Evolutionary conservation across 352 stramenopile species (phyloP).

Genomic region (Globisporangium solare): DNA sequence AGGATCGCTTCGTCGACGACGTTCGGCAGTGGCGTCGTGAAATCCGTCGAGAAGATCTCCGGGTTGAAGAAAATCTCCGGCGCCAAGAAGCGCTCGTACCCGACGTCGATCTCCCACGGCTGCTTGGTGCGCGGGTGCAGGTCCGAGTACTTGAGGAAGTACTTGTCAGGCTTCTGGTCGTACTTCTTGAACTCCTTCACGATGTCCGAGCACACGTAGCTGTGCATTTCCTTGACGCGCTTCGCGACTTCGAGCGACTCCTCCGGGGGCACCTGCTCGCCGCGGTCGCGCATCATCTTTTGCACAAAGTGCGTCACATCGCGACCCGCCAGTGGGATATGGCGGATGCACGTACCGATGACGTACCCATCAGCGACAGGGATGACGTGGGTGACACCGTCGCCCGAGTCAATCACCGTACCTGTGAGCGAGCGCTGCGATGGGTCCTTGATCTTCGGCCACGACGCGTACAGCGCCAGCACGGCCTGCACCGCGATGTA

Average conservation of each 20-base stretch:
- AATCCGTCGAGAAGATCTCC: constrained; percentile 94
- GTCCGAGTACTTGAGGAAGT: constrained; percentile 87
- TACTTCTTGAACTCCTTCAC: constrained; percentile 96
- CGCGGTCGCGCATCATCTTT: constrained; percentile 89
- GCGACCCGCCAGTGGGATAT: constrained; percentile 91
- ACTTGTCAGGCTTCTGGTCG: constrained; percentile 91
- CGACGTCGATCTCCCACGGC: constrained; percentile 88
- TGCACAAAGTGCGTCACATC: constrained; percentile 96
- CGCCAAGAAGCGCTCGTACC: constrained; percentile 92
- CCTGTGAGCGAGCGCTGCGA: constrained; percentile 89
- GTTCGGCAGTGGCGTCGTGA: constrained; percentile 89
- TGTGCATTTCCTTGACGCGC: constrained; percentile 93
- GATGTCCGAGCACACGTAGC: constrained; percentile 93
- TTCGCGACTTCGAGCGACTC: constrained; percentile 90
- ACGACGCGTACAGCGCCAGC: constrained; percentile 91
- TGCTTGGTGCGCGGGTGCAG: constrained; percentile 76
- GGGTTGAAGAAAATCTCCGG: constrained; percentile 97
- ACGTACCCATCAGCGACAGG: constrained; percentile 94
- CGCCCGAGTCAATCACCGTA: constrained; percentile 92
- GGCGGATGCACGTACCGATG: constrained; percentile 93
- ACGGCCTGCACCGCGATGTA: constrained; percentile 96
- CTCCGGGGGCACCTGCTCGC: constrained; percentile 89
- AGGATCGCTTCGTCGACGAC: constrained; percentile 95
- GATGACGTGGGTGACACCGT: constrained; percentile 94
- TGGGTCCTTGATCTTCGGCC: constrained; percentile 88